Base-by-base conservation (phyloP, 176 grass and related monocot species). In the Oryza rufipogon region DNA sequence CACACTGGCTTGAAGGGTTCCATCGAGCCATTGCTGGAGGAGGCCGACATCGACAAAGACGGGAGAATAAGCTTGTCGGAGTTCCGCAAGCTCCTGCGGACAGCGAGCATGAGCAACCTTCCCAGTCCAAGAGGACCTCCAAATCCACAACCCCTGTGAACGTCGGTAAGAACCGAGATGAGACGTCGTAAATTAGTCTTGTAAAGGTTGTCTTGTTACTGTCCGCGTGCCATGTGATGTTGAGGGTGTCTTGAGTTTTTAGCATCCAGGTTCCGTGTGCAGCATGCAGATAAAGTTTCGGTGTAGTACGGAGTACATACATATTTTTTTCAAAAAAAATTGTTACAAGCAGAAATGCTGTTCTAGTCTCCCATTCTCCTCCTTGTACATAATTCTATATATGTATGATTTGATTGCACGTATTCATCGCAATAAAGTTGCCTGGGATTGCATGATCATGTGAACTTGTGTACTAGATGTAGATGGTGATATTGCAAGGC, bases 61-160 rank as follows among this genome's bases (percentile, higher is more conserved):
- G 92, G 95, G 56, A 94, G 86, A 64, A 97, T 97, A 87, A 97
- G 92, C 86, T 80, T 97, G 70, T 91, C 86, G 0, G 95, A 97
- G 66, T 97, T 97, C 72, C 90, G 90, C 44, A 92, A 92, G 64
- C 95, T 97, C 34, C 86, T 97, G 36, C 81, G 92, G 36, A 97
- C 92, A 2, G 95, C 95, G 1, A 97, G 95, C 95, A 97, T 97
- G 90, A 90, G 91, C 81, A 94, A 94, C 65, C 76, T 91, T 36
- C 95, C 95, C 25, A 97, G 92, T 52, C 92, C 95, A 71, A 87
- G 88, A 6, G 92, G 90, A 12, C 81, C 78, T 41, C 89, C 82
- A 33, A 91, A 84, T 58, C 85, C 81, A 45, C 85, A 80, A 41
- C 39, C 52, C 76, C 33, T 91, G 65, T 91, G 80, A 91, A 36